These are phyloP conservation scores for Manihot esculenta DNA, from an alignment of 441 rosid genomes.

Conservation along the genomic window DNA sequence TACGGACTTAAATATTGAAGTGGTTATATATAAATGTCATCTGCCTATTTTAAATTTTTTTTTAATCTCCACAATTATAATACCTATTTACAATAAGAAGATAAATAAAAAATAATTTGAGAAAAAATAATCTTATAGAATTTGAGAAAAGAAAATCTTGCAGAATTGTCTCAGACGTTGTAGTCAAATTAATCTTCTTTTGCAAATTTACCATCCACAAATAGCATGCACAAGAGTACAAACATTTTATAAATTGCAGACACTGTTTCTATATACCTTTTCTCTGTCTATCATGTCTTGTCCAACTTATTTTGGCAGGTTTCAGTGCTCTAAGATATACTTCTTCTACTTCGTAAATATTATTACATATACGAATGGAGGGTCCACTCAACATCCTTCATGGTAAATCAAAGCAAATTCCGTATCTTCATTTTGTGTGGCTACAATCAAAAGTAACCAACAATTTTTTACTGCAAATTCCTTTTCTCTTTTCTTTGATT, in stretches of 20 bases:
- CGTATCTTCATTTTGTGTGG: not conserved
- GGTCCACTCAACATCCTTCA: not conserved
- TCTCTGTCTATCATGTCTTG: slow-evolving; percentile 27
- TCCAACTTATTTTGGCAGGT: slow-evolving; percentile 24
- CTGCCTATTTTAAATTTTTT: too few relatives aligned
- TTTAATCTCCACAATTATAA: too few relatives aligned
- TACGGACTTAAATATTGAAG: too few relatives aligned
- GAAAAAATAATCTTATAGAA: too few relatives aligned
- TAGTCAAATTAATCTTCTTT: slow-evolving; percentile 9
- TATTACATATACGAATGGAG: slow-evolving; percentile 9
- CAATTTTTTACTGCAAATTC: not conserved
- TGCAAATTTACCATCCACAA: slow-evolving; percentile 25
- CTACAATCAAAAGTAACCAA: not conserved
- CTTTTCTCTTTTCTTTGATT: not conserved
- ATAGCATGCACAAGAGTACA: slow-evolving; percentile 19
- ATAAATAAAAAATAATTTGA: not conserved
- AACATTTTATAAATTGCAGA: slow-evolving; percentile 15
- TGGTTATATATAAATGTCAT: too few relatives aligned
- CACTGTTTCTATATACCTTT: not conserved
- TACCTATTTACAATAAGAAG: too few relatives aligned
- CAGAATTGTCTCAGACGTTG: not conserved
- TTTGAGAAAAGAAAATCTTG: slow-evolving; percentile 6
- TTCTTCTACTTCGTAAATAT: not conserved
- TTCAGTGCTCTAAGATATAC: not conserved
- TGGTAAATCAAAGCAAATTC: not conserved